Evolutionary conservation across 192 early-diverging fungal species (phyloP).

Genomic region (Coemansia biformis): DNA sequence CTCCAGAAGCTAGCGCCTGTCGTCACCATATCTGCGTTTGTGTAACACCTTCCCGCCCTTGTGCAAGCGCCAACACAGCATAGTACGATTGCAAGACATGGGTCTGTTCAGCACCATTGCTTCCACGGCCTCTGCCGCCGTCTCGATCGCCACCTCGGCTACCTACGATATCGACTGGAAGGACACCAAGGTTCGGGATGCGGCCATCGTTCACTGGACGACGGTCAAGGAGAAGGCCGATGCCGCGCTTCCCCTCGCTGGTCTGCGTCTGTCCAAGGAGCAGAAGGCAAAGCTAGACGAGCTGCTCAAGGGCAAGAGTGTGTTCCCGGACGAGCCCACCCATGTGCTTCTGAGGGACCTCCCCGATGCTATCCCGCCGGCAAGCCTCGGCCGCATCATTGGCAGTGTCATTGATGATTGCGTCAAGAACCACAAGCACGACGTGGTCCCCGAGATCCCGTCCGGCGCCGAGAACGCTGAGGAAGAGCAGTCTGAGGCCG

Average conservation of each 20-base stretch:
- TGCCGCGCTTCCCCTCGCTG: slow-evolving; percentile 29
- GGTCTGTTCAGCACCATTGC: slow-evolving; percentile 16
- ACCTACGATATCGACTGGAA: slow-evolving; percentile 44
- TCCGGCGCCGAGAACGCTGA: slow-evolving; percentile 4
- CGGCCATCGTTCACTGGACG: slow-evolving; percentile 23
- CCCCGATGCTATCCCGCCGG: slow-evolving; percentile 38
- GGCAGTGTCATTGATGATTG: slow-evolving; percentile 38
- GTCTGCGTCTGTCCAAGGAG: slow-evolving; percentile 31
- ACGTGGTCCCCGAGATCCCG: slow-evolving; percentile 5
- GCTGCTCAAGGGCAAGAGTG: slow-evolving; percentile 27
- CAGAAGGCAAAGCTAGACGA: slow-evolving; percentile 26
- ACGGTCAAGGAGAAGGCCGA: slow-evolving; percentile 36
- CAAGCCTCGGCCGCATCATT: slow-evolving; percentile 36
- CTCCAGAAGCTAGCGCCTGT: too few species aligned
- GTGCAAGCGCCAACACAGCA: too few species aligned
- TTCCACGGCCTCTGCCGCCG: slow-evolving; percentile 13
- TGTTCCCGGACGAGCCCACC: slow-evolving; percentile 32
- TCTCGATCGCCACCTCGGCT: slow-evolving; percentile 23
- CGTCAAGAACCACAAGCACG: slow-evolving; percentile 37
- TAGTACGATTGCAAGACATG: too few species aligned
- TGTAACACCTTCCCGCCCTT: too few species aligned
- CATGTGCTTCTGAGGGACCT: slow-evolving; percentile 19
- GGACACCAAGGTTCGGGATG: slow-evolving; percentile 16
- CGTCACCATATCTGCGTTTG: too few species aligned
- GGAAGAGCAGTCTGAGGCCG: not conserved